Conservation (phyloP, 805 yeast genomes). For the Cyberlindnera mycetangii region DNA sequence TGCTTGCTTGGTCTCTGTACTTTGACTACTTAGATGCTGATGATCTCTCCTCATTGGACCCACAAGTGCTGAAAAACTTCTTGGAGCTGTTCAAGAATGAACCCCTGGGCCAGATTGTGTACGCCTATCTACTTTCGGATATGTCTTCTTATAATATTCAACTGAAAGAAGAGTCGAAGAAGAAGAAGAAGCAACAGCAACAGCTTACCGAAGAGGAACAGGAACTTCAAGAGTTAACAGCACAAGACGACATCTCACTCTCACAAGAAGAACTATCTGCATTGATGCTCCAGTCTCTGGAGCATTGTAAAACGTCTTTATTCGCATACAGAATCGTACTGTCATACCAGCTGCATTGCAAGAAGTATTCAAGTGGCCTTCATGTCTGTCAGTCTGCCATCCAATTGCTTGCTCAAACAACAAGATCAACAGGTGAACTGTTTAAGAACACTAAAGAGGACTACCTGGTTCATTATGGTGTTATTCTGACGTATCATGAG, state of each 20-base stretch:
- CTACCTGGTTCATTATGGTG: constrained; percentile 64
- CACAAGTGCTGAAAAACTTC: constrained; percentile 45
- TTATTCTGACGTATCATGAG: constrained; percentile 77
- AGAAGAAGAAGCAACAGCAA: constrained; percentile 15
- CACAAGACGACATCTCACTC: constrained; percentile 25
- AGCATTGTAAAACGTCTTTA: constrained; percentile 43
- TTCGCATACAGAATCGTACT: constrained; percentile 66
- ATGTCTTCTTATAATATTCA: constrained; percentile 51
- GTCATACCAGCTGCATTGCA: constrained; percentile 52
- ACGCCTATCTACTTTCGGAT: constrained; percentile 64
- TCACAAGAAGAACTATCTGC: constrained; percentile 51
- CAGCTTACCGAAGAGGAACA: constrained; percentile 26
- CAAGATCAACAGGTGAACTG: constrained; percentile 43
- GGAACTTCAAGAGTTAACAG: constrained; percentile 24
- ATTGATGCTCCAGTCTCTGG: constrained; percentile 49
- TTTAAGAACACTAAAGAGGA: constrained; percentile 54
- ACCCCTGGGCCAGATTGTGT: constrained; percentile 60
- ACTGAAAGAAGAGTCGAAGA: constrained; percentile 17
- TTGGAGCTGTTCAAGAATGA: constrained; percentile 53
- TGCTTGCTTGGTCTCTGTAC: constrained; percentile 67
- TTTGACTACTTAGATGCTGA: constrained; percentile 71
- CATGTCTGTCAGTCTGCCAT: constrained; percentile 61
- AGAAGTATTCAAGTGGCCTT: constrained; percentile 63
- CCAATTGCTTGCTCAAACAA: constrained; percentile 46
- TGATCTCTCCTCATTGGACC: constrained; percentile 47